These are phyloP conservation scores for Starmera stellimalicola DNA, from an alignment of 1,139 yeast genomes.

Conservation along the genomic window DNA sequence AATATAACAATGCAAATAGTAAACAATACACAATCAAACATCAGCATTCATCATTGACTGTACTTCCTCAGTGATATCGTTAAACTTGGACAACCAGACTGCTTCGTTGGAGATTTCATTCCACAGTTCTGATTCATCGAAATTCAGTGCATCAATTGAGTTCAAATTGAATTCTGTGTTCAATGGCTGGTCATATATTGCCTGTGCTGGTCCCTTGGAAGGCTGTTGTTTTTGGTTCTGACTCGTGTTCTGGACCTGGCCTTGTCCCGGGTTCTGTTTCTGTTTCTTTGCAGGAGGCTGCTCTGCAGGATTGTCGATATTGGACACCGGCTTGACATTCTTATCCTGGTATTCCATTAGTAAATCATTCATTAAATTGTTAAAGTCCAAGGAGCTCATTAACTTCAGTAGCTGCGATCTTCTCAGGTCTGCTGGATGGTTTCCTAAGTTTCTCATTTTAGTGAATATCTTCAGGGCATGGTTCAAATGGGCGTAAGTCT, in stretches of 20 bases:
- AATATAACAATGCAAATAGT: neutral
- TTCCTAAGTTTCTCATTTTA: conserved; percentile 67
- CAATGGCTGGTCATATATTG: neutral
- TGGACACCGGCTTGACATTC: neutral
- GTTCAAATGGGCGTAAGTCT: conserved; percentile 62
- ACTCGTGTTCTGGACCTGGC: neutral
- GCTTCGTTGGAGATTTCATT: conserved; percentile 68
- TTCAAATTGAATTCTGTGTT: conserved; percentile 2
- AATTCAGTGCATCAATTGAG: conserved; percentile 5
- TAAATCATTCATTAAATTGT: conserved; percentile 51
- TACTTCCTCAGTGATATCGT: conserved; percentile 27
- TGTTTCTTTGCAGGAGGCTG: neutral
- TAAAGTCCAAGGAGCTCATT: conserved; percentile 57
- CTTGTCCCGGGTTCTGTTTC: neutral
- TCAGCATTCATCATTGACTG: conserved; percentile 17
- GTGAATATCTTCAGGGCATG: conserved; percentile 65
- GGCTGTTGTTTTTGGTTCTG: conserved; percentile 9
- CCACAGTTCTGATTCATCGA: conserved; percentile 41
- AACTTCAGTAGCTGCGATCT: conserved; percentile 63
- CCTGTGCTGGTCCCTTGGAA: conserved; percentile 3
- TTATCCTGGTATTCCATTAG: conserved; percentile 51
- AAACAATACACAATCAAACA: no score
- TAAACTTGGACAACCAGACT: conserved; percentile 45
- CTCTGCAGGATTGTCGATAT: neutral
- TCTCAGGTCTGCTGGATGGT: conserved; percentile 69